Percentiles rank a stretch among this genome's conserved stretches.
Conservation (phyloP, 2,329 filamentous ascomycete species). For the Sporothrix variecibatus region DNA sequence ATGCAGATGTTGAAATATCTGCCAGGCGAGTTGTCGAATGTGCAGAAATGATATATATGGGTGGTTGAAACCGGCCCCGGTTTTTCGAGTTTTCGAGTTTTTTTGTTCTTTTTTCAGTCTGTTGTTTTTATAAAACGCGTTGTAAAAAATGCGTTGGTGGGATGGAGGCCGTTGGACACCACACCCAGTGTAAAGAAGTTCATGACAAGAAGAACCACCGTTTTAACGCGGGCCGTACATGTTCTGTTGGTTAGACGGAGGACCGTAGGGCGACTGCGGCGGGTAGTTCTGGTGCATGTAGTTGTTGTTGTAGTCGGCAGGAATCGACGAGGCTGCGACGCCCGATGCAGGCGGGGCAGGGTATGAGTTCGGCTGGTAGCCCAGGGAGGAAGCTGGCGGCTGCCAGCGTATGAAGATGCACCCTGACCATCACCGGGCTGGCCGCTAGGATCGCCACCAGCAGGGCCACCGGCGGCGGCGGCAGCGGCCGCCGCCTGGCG, state of each 20-base stretch:
- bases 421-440: conserved; percentile 55
- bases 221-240: conserved; percentile 57
- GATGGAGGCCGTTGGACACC: not conserved
- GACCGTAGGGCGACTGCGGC: conserved; percentile 60
- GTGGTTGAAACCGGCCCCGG: not conserved
- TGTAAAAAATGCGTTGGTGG: not conserved
- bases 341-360: conserved; percentile 60
- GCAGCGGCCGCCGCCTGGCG: conserved; percentile 54
- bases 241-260: conserved; percentile 54
- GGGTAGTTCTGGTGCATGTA: conserved; percentile 61
- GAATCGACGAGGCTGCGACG: conserved; percentile 55
- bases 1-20: not conserved
- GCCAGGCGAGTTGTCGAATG: not conserved
- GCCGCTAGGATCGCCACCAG: conserved; percentile 53
- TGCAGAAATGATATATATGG: conserved; percentile 39
- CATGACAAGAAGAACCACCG: no score
- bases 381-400: conserved; percentile 72
- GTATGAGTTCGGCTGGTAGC: conserved; percentile 69
- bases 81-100: not conserved
- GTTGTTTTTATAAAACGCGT: not conserved
- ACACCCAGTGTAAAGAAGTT: not conserved
- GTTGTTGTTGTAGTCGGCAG: conserved; percentile 57
- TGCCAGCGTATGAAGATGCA: conserved; percentile 58
- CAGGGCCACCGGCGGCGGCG: conserved; percentile 53
- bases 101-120: not conserved